phyloP scores from a whole-genome alignment of 2,329 filamentous ascomycete species.

The Fusarium solani-melongenae region DNA sequence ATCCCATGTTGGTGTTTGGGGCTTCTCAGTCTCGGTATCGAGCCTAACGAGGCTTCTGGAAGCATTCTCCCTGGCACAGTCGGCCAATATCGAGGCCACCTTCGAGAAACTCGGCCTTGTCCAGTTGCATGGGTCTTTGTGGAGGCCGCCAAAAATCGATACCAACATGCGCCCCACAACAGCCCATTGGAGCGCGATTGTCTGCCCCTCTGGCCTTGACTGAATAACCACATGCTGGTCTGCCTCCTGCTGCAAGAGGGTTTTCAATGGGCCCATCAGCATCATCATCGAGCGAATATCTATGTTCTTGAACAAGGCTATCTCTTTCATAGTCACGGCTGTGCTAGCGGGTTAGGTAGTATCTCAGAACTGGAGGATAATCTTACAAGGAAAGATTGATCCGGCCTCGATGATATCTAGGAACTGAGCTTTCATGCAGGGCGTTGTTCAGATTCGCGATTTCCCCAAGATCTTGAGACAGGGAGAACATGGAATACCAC shows the following conservation, averaged over 20 bases:
- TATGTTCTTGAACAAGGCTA: background rate
- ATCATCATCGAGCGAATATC: background rate
- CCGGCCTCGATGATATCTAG: background rate
- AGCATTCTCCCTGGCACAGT: background rate
- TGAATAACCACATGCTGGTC: background rate
- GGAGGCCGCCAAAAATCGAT: background rate
- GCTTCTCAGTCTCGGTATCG: background rate
- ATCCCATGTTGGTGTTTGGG: background rate
- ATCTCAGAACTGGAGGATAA: background rate
- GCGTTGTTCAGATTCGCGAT: background rate
- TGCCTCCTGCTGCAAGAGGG: background rate
- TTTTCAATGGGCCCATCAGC: background rate
- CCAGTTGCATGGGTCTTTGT: background rate
- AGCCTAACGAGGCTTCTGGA: fast-evolving
- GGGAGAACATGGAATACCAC: background rate
- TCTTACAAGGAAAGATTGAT: background rate
- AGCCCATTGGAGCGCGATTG: background rate
- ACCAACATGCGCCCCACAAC: background rate
- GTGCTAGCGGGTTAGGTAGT: background rate
- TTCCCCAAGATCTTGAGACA: background rate
- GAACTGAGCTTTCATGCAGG: background rate
- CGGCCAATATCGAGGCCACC: background rate
- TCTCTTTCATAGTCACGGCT: background rate
- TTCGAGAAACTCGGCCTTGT: background rate
- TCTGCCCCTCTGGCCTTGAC: background rate